These are phyloP conservation scores for Wallacemonas sp. DNA, from an alignment of 208 protist genomes.

Conservation along the genomic window DNA sequence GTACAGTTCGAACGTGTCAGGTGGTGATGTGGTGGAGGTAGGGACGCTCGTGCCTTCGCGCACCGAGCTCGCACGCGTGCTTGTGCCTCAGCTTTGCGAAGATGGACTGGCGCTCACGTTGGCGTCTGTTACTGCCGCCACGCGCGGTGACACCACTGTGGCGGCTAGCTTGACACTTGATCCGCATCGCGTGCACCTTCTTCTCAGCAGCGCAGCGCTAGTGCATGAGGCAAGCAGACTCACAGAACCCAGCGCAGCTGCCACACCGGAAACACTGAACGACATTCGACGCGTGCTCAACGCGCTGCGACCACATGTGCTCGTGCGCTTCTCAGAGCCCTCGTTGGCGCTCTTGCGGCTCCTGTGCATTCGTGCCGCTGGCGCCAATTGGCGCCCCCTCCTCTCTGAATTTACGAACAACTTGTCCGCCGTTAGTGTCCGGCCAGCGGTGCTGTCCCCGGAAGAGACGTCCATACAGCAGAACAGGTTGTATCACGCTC, in stretches of 20 bases:
- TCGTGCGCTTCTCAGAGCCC: constrained; percentile 10
- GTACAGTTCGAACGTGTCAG: too few relatives aligned
- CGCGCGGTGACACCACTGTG: background rate
- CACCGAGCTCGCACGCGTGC: background rate
- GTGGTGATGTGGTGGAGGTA: too few relatives aligned
- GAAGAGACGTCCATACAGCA: constrained; percentile 21
- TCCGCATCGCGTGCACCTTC: background rate
- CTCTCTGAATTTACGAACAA: constrained; percentile 24
- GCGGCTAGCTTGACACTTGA: background rate
- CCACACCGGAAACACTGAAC: background rate
- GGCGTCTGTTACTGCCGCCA: background rate
- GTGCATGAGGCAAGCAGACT: background rate
- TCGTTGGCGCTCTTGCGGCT: constrained; percentile 19
- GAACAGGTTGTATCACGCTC: background rate
- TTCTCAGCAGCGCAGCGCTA: background rate
- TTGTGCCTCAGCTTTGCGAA: constrained; percentile 1
- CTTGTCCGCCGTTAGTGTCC: constrained; percentile 14
- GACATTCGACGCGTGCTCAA: background rate
- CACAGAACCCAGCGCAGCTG: background rate
- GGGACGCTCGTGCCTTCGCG: too few relatives aligned
- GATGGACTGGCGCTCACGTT: constrained; percentile 6
- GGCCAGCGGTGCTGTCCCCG: constrained; percentile 7
- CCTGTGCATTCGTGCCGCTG: constrained; percentile 6
- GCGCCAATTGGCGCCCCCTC: constrained; percentile 15
- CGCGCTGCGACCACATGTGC: background rate